Percentiles rank a stretch among this genome's conserved stretches.
These are phyloP conservation scores for Claviceps purpurea DNA, from an alignment of 2,329 filamentous ascomycete genomes.

Conservation along the genomic window DNA sequence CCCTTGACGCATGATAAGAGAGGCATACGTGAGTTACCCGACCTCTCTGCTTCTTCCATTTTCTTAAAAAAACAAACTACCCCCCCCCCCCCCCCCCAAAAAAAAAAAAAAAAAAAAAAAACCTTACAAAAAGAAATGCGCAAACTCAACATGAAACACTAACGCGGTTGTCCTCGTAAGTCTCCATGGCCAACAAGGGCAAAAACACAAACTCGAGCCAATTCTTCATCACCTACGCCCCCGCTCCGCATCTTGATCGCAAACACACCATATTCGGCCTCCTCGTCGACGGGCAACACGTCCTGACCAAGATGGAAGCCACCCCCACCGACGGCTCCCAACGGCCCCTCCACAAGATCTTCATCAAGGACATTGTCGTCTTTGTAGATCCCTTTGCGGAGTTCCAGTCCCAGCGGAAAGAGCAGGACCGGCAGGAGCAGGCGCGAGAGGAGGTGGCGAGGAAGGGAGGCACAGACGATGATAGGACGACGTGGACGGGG, in stretches of 20 bases:
- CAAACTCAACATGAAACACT: not conserved
- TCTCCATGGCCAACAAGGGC: constrained; percentile 94
- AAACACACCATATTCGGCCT: constrained; percentile 97
- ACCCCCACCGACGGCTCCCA: constrained; percentile 63
- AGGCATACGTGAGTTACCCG: constrained; percentile 39
- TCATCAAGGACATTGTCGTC: constrained; percentile 70
- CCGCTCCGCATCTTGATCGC: constrained; percentile 71
- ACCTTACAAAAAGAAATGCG: not conserved
- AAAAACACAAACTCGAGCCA: constrained; percentile 95
- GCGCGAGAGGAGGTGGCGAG: constrained; percentile 48
- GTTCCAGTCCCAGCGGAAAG: constrained; percentile 62
- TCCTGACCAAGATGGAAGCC: constrained; percentile 63
- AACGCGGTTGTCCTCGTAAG: constrained; percentile 8
- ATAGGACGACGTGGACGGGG: constrained; percentile 89
- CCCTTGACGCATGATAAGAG: constrained; percentile 70
- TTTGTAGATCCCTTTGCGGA: constrained; percentile 94
- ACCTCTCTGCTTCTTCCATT: not conserved
- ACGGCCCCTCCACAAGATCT: constrained; percentile 62
- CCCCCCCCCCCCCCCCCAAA: no score
- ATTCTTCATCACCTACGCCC: constrained; percentile 85
- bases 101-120: no score
- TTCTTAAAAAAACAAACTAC: not conserved
- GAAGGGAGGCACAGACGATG: constrained; percentile 68
- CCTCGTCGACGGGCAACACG: constrained; percentile 62
- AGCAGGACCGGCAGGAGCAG: constrained; percentile 44